These are phyloP conservation scores for Jatropha multifida DNA, from an alignment of 441 rosid genomes.

Conservation along the genomic window DNA sequence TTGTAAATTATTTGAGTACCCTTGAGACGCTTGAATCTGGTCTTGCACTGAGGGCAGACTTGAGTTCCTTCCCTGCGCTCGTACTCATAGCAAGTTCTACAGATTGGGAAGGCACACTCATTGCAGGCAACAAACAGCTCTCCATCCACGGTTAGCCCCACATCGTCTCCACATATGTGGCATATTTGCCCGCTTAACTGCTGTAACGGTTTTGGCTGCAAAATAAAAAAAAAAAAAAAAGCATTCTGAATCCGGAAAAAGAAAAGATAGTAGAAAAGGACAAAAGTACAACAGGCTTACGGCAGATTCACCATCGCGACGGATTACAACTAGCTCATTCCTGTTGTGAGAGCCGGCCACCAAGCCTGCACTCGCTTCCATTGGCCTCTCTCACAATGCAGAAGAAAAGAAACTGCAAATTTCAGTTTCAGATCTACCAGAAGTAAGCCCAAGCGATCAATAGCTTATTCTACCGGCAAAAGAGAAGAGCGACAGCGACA, in stretches of 20 bases:
- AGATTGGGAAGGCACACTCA: slow-evolving; percentile 58
- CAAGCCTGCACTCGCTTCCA: slow-evolving; percentile 42
- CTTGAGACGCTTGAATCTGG: slow-evolving; percentile 54
- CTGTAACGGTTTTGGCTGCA: slow-evolving; percentile 34
- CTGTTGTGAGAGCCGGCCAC: slow-evolving; percentile 50
- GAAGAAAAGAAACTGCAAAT: neutral
- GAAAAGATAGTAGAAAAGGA: neutral
- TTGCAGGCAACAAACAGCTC: slow-evolving; percentile 55
- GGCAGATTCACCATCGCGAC: slow-evolving; percentile 34
- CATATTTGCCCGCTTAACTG: slow-evolving; percentile 38
- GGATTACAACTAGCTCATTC: slow-evolving; percentile 46
- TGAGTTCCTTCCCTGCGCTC: slow-evolving; percentile 56
- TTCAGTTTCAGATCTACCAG: neutral
- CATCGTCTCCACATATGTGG: slow-evolving; percentile 52
- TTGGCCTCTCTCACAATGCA: slow-evolving; percentile 15
- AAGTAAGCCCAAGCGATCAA: neutral
- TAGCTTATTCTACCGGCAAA: neutral
- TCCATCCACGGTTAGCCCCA: slow-evolving; percentile 41
- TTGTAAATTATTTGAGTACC: slow-evolving; percentile 23
- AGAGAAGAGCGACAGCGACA: neutral
- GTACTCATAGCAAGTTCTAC: slow-evolving; percentile 54
- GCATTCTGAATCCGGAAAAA: neutral
- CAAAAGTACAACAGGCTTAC: slow-evolving; percentile 21
- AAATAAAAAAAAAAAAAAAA: neutral
- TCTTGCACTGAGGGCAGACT: slow-evolving; percentile 57